Evolutionary conservation across 192 early-diverging fungal species (phyloP).

Genomic region (Coemansia sp.): DNA sequence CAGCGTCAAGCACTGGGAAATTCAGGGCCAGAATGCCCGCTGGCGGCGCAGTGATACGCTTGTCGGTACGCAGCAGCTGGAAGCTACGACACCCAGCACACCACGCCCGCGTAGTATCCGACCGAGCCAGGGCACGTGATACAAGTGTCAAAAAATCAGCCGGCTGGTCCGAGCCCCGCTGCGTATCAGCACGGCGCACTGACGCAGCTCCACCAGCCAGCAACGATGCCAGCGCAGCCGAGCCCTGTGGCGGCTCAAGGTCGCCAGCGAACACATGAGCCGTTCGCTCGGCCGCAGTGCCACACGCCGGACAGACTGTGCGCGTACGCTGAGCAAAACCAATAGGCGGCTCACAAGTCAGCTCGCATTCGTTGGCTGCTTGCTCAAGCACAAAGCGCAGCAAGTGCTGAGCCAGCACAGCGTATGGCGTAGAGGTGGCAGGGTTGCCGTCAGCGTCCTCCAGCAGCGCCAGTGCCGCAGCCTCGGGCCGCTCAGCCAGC

Average conservation of each 20-base stretch:
- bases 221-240: constrained; percentile 30
- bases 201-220: constrained; percentile 49
- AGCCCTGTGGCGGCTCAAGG: constrained; percentile 67
- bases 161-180: constrained; percentile 5
- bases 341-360: constrained; percentile 19
- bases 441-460: constrained; percentile 72
- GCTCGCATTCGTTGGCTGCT: constrained; percentile 68
- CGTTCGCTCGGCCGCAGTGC: constrained; percentile 58
- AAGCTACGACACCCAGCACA: constrained; percentile 83
- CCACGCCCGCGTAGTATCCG: constrained; percentile 65
- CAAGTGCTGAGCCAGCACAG: constrained; percentile 81
- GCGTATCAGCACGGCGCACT: constrained; percentile 29
- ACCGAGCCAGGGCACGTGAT: constrained; percentile 14
- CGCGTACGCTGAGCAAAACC: constrained; percentile 33
- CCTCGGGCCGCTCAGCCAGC: constrained; percentile 81
- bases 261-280: constrained; percentile 83
- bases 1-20: constrained; percentile 53
- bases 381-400: constrained; percentile 92
- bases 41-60: constrained; percentile 66
- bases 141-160: constrained; percentile 30
- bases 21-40: constrained; percentile 74
- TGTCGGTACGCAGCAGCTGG: constrained; percentile 73
- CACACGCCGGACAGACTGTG: constrained; percentile 67
- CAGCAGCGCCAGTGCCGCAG: constrained; percentile 80
- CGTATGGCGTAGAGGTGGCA: constrained; percentile 60